Base-by-base conservation (phyloP, 83 land plant species). In the Diphasiastrum complanatum region DNA sequence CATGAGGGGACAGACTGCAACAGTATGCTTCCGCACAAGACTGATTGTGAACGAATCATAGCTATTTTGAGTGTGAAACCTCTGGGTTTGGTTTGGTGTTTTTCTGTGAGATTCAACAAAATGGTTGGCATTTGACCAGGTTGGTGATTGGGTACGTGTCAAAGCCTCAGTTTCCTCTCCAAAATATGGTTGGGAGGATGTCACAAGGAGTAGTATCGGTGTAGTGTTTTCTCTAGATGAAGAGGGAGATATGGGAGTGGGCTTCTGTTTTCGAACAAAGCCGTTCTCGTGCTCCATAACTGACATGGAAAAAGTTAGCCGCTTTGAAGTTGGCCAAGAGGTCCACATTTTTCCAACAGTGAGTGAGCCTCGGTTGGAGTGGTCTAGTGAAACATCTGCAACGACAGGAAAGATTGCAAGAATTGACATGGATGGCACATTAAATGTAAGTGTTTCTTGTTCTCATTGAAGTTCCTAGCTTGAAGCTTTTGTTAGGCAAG, bases 101-200 rank as follows among this genome's bases (percentile, higher is more conserved):
- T 14, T 29, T 48, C 23, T 61, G 19, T 48, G 25, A 10, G 19
- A n/a, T n/a, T n/a, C n/a, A n/a, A 40, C 8, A 16, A 16, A 40
- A 16, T 8, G 16, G 43, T 8, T 8, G 16, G 16, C 16, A 40
- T 40, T n/a, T 11, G 26, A 28, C 5, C 67, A 91, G 97, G 97
- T 91, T 34, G 84, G 92, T 0, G 97, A 91, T 65, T 91, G 97
- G 97, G 93, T 91, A 2, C 77, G 81, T 58, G 89, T 91, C 28
- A 91, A 86, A 70, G 71, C 93, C 23, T 76, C 92, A 2, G 97
- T 91, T 10, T 70, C 92, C 14, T 86, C 97, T 30, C 97, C 97
- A 38, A 91, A 91, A 71, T 91, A 83, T 80, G 97, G 97, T 56
- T 91, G 97, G 97, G 97, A 91, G 47, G 97, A 91, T 78, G 73